Evolutionary conservation across 306 rosid genomes (phyloP).

Genomic region (Argentina anserina): DNA sequence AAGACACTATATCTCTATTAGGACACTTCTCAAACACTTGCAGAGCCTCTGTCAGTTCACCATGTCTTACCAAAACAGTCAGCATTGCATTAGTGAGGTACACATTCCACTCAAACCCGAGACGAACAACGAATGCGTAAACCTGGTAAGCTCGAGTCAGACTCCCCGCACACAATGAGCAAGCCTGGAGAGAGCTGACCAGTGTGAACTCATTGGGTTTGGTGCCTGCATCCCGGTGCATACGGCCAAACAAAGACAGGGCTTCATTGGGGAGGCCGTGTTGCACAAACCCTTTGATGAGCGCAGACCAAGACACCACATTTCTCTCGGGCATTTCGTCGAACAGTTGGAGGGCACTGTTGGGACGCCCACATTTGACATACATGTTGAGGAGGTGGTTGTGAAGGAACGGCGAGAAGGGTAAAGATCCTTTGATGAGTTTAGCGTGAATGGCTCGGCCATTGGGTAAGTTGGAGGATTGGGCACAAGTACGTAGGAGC

Average conservation of each 20-base stretch:
- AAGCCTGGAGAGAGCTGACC: conserved; percentile 70
- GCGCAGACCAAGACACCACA: conserved; percentile 74
- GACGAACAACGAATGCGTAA: conserved; percentile 48
- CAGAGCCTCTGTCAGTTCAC: conserved; percentile 46
- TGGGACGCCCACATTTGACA: conserved; percentile 43
- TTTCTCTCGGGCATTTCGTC: conserved; percentile 67
- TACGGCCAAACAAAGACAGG: conserved; percentile 46
- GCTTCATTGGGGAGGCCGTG: conserved; percentile 37
- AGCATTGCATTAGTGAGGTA: conserved; percentile 56
- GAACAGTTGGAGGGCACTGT: conserved; percentile 53
- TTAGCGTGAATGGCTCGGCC: conserved; percentile 66
- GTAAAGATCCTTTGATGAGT: conserved; percentile 43
- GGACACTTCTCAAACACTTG: conserved; percentile 39
- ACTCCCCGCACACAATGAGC: conserved; percentile 41
- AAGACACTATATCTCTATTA: conserved; percentile 54
- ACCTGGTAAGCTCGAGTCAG: conserved; percentile 41
- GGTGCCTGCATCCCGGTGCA: conserved; percentile 50
- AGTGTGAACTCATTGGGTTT: conserved; percentile 72
- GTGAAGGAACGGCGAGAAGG: conserved; percentile 47
- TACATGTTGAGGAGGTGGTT: conserved; percentile 63
- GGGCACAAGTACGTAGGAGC: conserved; percentile 36
- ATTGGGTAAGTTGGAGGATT: conserved; percentile 28
- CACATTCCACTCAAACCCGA: conserved; percentile 51
- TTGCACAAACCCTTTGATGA: conserved; percentile 54
- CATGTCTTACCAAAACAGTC: conserved; percentile 52